phyloP scores from a whole-genome alignment of 192 early-diverging fungal genomes.

The Phycomyces blakesleeanus region DNA sequence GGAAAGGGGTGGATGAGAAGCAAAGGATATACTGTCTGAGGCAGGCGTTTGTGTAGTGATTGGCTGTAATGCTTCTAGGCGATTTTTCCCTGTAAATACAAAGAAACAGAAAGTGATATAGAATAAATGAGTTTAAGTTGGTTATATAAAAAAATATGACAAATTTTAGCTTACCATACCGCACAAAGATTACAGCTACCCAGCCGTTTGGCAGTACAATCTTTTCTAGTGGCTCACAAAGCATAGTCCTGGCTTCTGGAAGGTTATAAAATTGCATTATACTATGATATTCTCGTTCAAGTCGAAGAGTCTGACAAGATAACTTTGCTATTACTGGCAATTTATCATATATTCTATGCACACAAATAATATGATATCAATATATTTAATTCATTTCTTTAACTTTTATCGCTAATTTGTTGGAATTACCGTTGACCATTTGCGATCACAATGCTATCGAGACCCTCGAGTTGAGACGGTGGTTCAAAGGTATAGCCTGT shows the following conservation, averaged over 20 bases:
- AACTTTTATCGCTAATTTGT: too few relatives aligned
- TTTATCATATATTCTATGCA: slow-evolving; percentile 18
- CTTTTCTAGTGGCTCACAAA: slow-evolving; percentile 25
- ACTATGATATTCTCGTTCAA: slow-evolving; percentile 30
- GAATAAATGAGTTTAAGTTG: neutral
- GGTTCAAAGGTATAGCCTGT: slow-evolving; percentile 12
- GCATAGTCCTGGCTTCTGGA: neutral
- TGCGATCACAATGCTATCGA: slow-evolving; percentile 4
- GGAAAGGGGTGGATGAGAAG: neutral
- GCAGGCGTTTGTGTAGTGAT: neutral
- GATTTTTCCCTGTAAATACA: slow-evolving; percentile 7
- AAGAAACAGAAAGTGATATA: neutral
- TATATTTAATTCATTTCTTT: too few relatives aligned
- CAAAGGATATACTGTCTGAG: neutral
- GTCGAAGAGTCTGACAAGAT: slow-evolving; percentile 20
- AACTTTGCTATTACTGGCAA: slow-evolving; percentile 28
- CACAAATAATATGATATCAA: neutral
- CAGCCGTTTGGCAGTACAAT: slow-evolving; percentile 11
- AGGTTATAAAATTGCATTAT: slow-evolving; percentile 16
- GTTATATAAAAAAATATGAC: neutral
- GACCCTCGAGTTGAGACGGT: slow-evolving; percentile 9
- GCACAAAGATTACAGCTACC: slow-evolving; percentile 18
- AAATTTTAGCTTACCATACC: slow-evolving; percentile 9
- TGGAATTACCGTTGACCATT: slow-evolving; percentile 11
- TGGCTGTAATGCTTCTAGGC: slow-evolving; percentile 4